Conservation (phyloP, 768 basidiomycete genomes). For the Podaxis pistillaris region DNA sequence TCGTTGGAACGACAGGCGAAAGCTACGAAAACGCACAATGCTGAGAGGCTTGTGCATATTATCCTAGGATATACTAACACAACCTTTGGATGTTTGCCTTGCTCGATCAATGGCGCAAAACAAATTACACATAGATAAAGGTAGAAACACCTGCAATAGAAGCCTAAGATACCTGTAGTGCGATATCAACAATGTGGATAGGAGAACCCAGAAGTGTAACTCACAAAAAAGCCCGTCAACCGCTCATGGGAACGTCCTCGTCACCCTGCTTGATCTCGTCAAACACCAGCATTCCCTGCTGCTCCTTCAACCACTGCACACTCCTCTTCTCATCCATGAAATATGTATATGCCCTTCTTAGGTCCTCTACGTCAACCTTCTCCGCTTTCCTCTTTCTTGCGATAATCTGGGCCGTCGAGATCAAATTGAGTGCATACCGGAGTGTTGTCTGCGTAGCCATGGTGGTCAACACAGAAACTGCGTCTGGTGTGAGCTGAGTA, state of each 20-base stretch:
- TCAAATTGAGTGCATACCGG: constrained; percentile 92
- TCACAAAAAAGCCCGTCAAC: not conserved
- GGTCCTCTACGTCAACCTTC: constrained; percentile 81
- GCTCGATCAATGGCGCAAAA: not conserved
- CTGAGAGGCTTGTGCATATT: not conserved
- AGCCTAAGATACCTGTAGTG: not conserved
- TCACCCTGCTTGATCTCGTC: constrained; percentile 54
- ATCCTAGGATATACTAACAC: not conserved
- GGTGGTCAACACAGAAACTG: constrained; percentile 75
- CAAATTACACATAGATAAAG: not conserved
- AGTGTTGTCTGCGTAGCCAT: constrained; percentile 91
- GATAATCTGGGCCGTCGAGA: constrained; percentile 87
- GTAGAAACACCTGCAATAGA: not conserved
- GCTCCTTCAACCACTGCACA: constrained; percentile 88
- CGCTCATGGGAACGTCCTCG: constrained; percentile 26
- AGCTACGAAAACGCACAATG: not conserved
- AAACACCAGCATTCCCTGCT: constrained; percentile 71
- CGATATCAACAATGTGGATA: not conserved
- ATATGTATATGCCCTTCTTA: constrained; percentile 80
- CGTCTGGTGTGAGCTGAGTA: constrained; percentile 73
- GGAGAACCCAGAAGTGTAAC: not conserved
- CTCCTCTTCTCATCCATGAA: constrained; percentile 94
- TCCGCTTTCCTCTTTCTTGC: constrained; percentile 81
- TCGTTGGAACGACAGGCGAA: not conserved
- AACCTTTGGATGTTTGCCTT: not conserved